These are phyloP conservation scores for Pholiota molesta DNA, from an alignment of 768 basidiomycete species.

Conservation along the genomic window DNA sequence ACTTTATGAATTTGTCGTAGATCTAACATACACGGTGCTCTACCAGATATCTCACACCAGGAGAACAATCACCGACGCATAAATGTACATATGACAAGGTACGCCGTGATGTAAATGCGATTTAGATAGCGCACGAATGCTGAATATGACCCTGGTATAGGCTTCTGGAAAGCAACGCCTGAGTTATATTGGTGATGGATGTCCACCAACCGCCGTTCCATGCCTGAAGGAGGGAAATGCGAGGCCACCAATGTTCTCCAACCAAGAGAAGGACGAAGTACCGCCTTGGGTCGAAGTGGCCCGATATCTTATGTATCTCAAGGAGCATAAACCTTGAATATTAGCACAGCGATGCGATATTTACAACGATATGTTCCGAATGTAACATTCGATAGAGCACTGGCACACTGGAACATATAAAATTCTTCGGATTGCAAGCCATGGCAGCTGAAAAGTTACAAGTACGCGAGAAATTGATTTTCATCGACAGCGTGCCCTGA, in stretches of 20 bases:
- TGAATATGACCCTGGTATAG: neutral
- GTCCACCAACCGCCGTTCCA: slow-evolving; percentile 11
- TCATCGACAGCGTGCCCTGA: too few species aligned
- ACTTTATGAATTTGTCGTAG: neutral
- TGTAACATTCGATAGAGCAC: too few species aligned
- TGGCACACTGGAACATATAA: too few species aligned
- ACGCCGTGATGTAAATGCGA: neutral
- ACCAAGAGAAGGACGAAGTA: slow-evolving; percentile 14
- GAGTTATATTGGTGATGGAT: slow-evolving; percentile 4
- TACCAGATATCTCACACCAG: neutral
- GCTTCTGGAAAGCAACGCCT: slow-evolving; percentile 10
- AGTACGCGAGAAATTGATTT: too few species aligned
- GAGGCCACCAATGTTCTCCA: slow-evolving; percentile 11
- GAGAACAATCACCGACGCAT: neutral
- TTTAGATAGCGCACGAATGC: neutral
- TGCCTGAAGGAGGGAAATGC: neutral
- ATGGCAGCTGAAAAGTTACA: too few species aligned
- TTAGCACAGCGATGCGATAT: neutral
- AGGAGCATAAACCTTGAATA: slow-evolving; percentile 15
- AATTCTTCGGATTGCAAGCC: too few species aligned
- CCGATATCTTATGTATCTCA: slow-evolving; percentile 17
- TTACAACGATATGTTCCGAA: too few species aligned
- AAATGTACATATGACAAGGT: slow-evolving; percentile 24
- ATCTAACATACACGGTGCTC: neutral
- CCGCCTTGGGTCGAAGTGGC: slow-evolving; percentile 21